These are phyloP conservation scores for Nakazawaea holstii DNA, from an alignment of 805 yeast genomes.

Conservation along the genomic window DNA sequence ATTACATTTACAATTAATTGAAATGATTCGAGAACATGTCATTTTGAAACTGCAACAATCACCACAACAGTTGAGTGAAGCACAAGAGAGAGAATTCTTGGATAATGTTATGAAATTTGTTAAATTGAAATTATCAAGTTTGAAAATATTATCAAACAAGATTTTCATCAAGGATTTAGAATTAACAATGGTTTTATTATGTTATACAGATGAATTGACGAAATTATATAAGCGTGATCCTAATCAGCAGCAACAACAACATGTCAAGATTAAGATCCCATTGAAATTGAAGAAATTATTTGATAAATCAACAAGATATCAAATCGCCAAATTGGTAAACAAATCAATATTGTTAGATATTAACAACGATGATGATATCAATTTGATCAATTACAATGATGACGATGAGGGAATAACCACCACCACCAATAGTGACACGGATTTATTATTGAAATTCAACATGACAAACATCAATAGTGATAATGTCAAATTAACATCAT, in stretches of 20 bases:
- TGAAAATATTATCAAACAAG: constrained; percentile 32
- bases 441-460: constrained; percentile 12
- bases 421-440: constrained; percentile 2
- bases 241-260: no score
- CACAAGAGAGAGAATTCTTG: constrained; percentile 43
- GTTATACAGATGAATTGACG: constrained; percentile 33
- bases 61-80: constrained; percentile 13
- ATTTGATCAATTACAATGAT: constrained; percentile 13
- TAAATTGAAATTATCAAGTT: constrained; percentile 38
- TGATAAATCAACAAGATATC: constrained; percentile 54
- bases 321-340: constrained; percentile 69
- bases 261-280: constrained; percentile 37
- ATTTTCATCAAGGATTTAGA: constrained; percentile 69
- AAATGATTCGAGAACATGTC: constrained; percentile 63
- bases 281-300: constrained; percentile 48
- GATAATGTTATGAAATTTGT: constrained; percentile 53
- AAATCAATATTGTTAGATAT: constrained; percentile 46
- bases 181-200: constrained; percentile 74
- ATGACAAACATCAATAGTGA: constrained; percentile 11
- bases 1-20: constrained; percentile 68
- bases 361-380: constrained; percentile 18
- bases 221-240: no score
- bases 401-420: constrained; percentile 12
- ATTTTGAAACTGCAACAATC: constrained; percentile 18
- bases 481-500: constrained; percentile 17